Evolutionary conservation across 345 rosid species (phyloP).

Genomic region (Garcia nutans): DNA sequence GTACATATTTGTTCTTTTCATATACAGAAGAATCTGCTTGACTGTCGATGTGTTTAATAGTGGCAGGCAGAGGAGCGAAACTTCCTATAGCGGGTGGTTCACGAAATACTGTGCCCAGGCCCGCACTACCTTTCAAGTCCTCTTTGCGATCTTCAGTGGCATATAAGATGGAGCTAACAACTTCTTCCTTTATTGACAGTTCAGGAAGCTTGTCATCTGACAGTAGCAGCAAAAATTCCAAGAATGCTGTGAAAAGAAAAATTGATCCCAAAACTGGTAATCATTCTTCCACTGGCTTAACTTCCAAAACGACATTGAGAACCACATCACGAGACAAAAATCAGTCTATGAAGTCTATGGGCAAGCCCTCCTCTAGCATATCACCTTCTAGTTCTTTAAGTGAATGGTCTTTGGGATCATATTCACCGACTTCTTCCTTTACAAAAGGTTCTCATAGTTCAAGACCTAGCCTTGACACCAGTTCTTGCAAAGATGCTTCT

Average conservation of each 20-base stretch:
- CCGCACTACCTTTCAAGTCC: slow-evolving; percentile 42
- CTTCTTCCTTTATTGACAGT: slow-evolving; percentile 72
- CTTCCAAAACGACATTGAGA: slow-evolving; percentile 28
- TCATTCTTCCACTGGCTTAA: slow-evolving; percentile 33
- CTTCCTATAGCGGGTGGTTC: slow-evolving; percentile 31
- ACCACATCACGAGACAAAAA: slow-evolving; percentile 38
- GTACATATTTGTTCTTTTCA: not conserved
- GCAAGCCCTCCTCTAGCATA: slow-evolving; percentile 47
- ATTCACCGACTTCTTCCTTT: slow-evolving; percentile 53
- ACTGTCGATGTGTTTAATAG: slow-evolving; percentile 6
- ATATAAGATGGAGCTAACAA: slow-evolving; percentile 47
- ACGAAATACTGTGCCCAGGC: slow-evolving; percentile 45
- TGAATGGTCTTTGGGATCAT: slow-evolving; percentile 72
- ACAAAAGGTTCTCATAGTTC: slow-evolving; percentile 43
- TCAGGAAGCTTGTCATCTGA: slow-evolving; percentile 56
- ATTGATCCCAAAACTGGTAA: slow-evolving; percentile 34
- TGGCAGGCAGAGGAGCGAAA: slow-evolving; percentile 60
- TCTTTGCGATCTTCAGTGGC: slow-evolving; percentile 41
- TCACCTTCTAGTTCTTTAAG: slow-evolving; percentile 71
- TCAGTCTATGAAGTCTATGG: slow-evolving; percentile 41
- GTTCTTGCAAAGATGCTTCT: slow-evolving; percentile 30
- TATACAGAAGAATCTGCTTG: not conserved
- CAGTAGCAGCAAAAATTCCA: slow-evolving; percentile 38
- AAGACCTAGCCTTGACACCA: slow-evolving; percentile 42
- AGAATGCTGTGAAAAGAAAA: slow-evolving; percentile 35